These are phyloP conservation scores for Phyllosticta citriasiana DNA, from an alignment of 2,329 filamentous ascomycete species.

Conservation along the genomic window DNA sequence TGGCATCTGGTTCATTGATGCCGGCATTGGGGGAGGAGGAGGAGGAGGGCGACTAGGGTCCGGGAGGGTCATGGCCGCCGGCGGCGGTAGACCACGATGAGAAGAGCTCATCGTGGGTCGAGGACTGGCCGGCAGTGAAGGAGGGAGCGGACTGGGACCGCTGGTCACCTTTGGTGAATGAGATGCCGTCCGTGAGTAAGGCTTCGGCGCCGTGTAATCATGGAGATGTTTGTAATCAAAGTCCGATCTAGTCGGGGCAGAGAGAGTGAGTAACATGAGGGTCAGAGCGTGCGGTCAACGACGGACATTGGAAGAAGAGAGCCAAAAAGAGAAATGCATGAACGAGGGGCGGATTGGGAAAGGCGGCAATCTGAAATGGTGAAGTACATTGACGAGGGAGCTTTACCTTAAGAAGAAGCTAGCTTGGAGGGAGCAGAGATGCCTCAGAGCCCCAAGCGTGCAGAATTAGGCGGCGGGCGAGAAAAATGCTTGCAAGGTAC, in stretches of 20 bases:
- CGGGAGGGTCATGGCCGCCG: constrained; percentile 42
- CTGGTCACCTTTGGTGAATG: constrained; percentile 31
- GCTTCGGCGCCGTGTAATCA: constrained; percentile 37
- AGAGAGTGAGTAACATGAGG: constrained; percentile 42
- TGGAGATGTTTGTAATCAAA: constrained; percentile 38
- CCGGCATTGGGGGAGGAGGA: constrained; percentile 20
- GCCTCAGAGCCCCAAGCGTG: background rate
- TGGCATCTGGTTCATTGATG: constrained; percentile 33
- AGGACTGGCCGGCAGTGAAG: constrained; percentile 31
- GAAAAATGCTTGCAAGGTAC: constrained; percentile 7
- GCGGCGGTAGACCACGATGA: constrained; percentile 44
- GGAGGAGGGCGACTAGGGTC: constrained; percentile 34
- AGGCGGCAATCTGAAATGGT: background rate
- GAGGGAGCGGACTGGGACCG: constrained; percentile 23
- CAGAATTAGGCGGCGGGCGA: background rate
- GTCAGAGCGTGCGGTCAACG: constrained; percentile 4
- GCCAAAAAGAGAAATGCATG: constrained; percentile 1
- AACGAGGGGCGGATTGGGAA: background rate
- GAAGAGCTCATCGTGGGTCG: constrained; percentile 39
- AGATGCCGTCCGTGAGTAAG: constrained; percentile 28
- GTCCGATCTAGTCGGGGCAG: constrained; percentile 37
- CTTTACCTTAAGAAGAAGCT: constrained; percentile 8
- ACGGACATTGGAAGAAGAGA: constrained; percentile 7
- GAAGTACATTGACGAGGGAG: background rate
- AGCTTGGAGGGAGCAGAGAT: background rate